A percentile compares a stretch with the other conserved stretches of the same genome.
These are phyloP conservation scores for Meira miltonrushii DNA, from an alignment of 1,284 basidiomycete genomes.

Conservation along the genomic window DNA sequence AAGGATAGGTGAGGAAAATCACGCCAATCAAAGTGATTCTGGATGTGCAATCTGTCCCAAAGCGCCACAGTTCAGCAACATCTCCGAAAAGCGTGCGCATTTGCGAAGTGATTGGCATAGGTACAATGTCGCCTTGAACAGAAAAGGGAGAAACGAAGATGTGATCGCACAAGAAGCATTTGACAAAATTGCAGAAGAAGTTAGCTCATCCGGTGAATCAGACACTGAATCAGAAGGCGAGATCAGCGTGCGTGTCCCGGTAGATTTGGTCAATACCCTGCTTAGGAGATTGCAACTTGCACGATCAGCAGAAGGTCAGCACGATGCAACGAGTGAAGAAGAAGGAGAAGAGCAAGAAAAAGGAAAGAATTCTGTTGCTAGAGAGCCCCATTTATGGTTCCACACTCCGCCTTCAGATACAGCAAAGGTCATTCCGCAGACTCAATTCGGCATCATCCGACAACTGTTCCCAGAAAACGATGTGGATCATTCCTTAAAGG, in stretches of 20 bases:
- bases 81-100: conserved; percentile 78
- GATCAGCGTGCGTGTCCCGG: background rate
- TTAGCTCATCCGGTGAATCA: conserved; percentile 18
- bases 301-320: background rate
- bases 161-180: conserved; percentile 13
- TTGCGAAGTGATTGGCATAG: conserved; percentile 96
- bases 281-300: background rate
- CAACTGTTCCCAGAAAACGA: conserved; percentile 61
- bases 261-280: conserved; percentile 1
- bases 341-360: conserved; percentile 4
- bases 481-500: background rate
- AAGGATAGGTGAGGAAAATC: background rate
- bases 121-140: conserved; percentile 75
- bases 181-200: conserved; percentile 28
- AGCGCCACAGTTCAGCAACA: conserved; percentile 63
- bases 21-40: background rate
- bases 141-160: conserved; percentile 3
- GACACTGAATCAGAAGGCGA: background rate
- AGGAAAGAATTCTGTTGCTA: background rate
- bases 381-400: conserved; percentile 7
- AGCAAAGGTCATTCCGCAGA: conserved; percentile 57
- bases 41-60: conserved; percentile 38
- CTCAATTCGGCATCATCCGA: conserved; percentile 83
- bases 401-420: background rate
- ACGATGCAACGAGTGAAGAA: background rate